Conservation (phyloP, 202 grass and related monocot genomes). For the Zoysia matrella region DNA sequence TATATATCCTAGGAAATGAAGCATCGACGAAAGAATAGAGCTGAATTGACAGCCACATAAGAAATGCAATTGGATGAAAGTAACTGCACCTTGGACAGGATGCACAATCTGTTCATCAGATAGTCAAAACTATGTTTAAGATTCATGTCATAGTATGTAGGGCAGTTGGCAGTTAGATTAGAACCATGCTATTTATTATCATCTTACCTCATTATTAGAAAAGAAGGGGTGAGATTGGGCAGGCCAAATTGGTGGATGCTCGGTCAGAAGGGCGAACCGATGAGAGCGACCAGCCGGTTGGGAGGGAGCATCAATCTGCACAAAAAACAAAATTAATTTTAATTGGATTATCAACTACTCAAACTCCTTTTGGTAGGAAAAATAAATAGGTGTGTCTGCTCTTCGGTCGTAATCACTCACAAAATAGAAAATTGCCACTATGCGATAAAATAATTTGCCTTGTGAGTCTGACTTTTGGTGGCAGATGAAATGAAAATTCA, state of each 20-base stretch:
- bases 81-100: conserved; percentile 5
- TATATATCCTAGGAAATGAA: conserved; percentile 26
- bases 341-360: conserved; percentile 32
- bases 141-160: neutral
- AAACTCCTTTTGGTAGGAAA: neutral
- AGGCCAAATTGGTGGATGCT: conserved; percentile 63
- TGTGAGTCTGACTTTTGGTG: conserved; percentile 23
- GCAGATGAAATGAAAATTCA: conserved; percentile 8
- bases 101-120: conserved; percentile 5
- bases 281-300: conserved; percentile 45
- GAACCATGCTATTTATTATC: neutral
- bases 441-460: conserved; percentile 28
- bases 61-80: conserved; percentile 18
- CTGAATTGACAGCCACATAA: conserved; percentile 29
- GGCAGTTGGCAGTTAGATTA: neutral
- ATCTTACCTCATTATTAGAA: conserved; percentile 58
- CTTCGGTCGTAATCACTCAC: conserved; percentile 19
- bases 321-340: conserved; percentile 20
- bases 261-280: conserved; percentile 37
- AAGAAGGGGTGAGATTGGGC: conserved; percentile 59
- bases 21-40: neutral
- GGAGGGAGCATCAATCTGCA: conserved; percentile 62
- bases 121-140: neutral
- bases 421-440: conserved; percentile 32
- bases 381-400: conserved; percentile 19